Evolutionary conservation across 2,329 filamentous ascomycete genomes (phyloP), one percentile per base, ranked within the genome.

Genomic region (Xylariaceae sp.): DNA sequence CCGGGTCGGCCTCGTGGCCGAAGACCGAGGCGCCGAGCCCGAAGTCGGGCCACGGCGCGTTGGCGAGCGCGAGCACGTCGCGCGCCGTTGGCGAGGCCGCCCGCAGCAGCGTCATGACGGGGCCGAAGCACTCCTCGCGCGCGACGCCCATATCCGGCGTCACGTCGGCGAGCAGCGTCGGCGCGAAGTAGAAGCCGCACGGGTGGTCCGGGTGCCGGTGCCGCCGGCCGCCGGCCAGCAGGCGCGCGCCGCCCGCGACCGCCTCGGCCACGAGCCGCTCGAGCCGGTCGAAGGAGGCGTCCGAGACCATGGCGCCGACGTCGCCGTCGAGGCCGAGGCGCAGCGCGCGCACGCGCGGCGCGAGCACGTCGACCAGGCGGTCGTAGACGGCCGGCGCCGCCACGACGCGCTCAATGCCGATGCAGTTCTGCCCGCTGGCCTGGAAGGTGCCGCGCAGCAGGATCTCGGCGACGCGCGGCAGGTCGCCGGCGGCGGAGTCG

Each of bases 371-470:
- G 33, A 94, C 64, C 15, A 98, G 73, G 36, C 68, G 67, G 42
- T 83, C 70, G 64, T 96, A 94, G 32, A 85, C 70, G n/a, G 64
- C 67, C 2, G 86, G 80, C 12, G 84, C 72, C 16, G 83, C 86
- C 47, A 96, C 80, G 52, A 96, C 80, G 36, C 92, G 83, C 64
- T 98, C 92, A 46, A 95, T 90, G 35, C 92, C 92, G 53, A 98
- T 90, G 61, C 92, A 98, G 64, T 98, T 98, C 60, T 98, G 92
- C 1, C 92, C 92, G 12, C 88, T 82, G 32, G 88, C 88, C 60
- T 98, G 92, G 63, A 96, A 98, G 8, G 86, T 87, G 33, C 90
- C 92, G 33, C 92, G 79, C 64, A 98, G 80, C 42, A 96, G 75
- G 43, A 93, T 83, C 42, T 88, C 84, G 24, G 76, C 74, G 31